Evolutionary conservation across 2,329 filamentous ascomycete genomes (phyloP).

Genomic region (Knufia petricola): DNA sequence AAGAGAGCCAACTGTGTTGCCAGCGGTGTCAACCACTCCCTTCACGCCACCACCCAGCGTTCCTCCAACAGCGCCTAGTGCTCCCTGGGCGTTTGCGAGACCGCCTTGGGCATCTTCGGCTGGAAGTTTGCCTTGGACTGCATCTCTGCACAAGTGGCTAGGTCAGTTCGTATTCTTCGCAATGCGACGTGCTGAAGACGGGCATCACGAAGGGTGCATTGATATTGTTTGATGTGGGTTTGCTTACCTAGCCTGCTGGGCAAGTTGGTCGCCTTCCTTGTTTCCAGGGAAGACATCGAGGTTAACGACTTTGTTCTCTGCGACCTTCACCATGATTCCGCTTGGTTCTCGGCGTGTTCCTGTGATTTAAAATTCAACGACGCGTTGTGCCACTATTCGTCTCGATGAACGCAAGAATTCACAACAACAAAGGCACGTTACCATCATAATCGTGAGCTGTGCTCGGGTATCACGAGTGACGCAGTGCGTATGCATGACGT

Average conservation of each 20-base stretch:
- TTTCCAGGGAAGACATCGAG: slow-evolving; percentile 19
- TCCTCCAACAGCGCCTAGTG: slow-evolving; percentile 16
- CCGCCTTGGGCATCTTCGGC: slow-evolving; percentile 14
- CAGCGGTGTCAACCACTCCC: slow-evolving; percentile 18
- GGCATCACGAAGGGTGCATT: no score
- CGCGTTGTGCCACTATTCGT: background rate
- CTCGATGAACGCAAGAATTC: background rate
- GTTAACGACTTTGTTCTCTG: slow-evolving; percentile 19
- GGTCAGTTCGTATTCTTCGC: background rate
- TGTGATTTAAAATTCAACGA: background rate
- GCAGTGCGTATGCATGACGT: background rate
- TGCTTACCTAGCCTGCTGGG: slow-evolving; percentile 15
- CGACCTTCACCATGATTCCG: slow-evolving; percentile 26
- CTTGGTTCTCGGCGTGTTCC: background rate
- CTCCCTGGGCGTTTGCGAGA: slow-evolving; percentile 16
- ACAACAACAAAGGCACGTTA: background rate
- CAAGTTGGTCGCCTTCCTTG: slow-evolving; percentile 13
- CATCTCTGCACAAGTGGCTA: slow-evolving; percentile 8
- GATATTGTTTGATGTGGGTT: background rate
- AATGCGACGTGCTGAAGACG: background rate
- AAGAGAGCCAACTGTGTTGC: slow-evolving; percentile 18
- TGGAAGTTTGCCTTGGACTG: slow-evolving; percentile 14
- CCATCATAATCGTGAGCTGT: background rate
- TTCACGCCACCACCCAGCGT: slow-evolving; percentile 18
- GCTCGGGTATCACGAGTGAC: background rate